phyloP scores from a whole-genome alignment of 2,329 filamentous ascomycete genomes.

The Dactylellina leptospora region DNA sequence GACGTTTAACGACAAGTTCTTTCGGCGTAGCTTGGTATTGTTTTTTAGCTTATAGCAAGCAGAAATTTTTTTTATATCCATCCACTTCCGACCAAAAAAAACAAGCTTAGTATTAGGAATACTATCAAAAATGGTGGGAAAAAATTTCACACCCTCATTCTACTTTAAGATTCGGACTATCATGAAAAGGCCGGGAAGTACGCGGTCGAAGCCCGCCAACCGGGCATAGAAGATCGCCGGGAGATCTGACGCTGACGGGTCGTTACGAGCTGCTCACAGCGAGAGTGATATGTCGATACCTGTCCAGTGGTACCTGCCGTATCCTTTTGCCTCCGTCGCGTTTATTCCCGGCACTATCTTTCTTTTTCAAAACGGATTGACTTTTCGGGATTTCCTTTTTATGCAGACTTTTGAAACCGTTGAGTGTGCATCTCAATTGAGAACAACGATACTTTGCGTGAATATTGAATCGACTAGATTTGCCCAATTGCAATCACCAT shows the following conservation, averaged over 20 bases:
- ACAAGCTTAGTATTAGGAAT: constrained; percentile 1
- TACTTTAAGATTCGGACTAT: background rate
- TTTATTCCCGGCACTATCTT: background rate
- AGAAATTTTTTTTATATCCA: constrained; percentile 10
- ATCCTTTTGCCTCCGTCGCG: constrained; percentile 45
- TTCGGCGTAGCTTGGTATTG: constrained; percentile 4
- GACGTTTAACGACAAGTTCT: constrained; percentile 24
- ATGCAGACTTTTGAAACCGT: background rate
- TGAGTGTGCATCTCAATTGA: too few relatives aligned
- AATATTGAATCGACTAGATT: too few relatives aligned
- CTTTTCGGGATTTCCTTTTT: background rate
- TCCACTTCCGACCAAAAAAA: background rate
- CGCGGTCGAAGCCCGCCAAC: background rate
- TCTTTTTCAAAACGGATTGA: background rate
- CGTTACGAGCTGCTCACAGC: constrained; percentile 14
- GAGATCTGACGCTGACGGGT: constrained; percentile 13
- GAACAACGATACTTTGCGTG: too few relatives aligned
- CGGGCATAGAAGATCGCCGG: constrained; percentile 7
- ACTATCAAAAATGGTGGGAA: background rate
- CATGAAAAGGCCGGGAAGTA: background rate
- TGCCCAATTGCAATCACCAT: too few relatives aligned
- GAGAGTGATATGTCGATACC: background rate
- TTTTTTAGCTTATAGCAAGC: background rate
- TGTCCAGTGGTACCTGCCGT: constrained; percentile 9
- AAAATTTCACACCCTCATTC: background rate